phyloP scores from a whole-genome alignment of 2,329 filamentous ascomycete genomes.

The Aspergillus candidus region DNA sequence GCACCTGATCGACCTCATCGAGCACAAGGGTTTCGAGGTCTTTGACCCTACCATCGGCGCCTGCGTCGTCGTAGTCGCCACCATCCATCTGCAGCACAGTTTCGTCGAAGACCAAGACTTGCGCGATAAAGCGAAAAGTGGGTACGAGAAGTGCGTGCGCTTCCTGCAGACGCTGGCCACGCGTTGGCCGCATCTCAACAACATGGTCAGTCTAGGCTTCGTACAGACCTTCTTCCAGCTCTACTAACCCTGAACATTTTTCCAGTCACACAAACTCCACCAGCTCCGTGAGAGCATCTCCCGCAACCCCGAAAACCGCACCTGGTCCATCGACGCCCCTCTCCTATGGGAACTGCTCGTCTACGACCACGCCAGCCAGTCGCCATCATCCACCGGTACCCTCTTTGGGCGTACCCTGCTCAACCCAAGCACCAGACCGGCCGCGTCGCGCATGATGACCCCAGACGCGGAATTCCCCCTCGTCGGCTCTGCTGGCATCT shows the following conservation, averaged over 20 bases:
- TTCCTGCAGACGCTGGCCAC: conserved; percentile 30
- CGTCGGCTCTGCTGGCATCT: conserved; percentile 36
- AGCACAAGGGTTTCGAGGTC: conserved; percentile 37
- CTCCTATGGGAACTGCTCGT: conserved; percentile 35
- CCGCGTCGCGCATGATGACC: conserved; percentile 2
- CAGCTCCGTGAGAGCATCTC: conserved; percentile 32
- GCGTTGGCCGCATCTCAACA: conserved; percentile 32
- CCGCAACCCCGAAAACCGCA: conserved; percentile 13
- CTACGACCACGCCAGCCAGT: conserved; percentile 30
- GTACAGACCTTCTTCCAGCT: no score
- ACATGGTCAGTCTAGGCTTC: conserved; percentile 11
- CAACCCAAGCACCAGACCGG: no score
- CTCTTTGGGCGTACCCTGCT: conserved; percentile 7
- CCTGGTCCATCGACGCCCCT: conserved; percentile 31
- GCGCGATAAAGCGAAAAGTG: conserved; percentile 30
- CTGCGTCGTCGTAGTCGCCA: conserved; percentile 44
- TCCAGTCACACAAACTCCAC: conserved; percentile 19
- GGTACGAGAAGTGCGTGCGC: conserved; percentile 36
- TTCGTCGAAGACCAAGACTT: conserved; percentile 35
- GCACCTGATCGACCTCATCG: conserved; percentile 41
- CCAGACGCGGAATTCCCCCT: conserved; percentile 30
- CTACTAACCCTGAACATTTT: not conserved
- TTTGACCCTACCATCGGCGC: conserved; percentile 41
- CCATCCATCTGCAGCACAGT: conserved; percentile 47
- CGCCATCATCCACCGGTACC: conserved; percentile 6